These are phyloP conservation scores for Litchi chinensis DNA, from an alignment of 345 rosid genomes.

Conservation along the genomic window DNA sequence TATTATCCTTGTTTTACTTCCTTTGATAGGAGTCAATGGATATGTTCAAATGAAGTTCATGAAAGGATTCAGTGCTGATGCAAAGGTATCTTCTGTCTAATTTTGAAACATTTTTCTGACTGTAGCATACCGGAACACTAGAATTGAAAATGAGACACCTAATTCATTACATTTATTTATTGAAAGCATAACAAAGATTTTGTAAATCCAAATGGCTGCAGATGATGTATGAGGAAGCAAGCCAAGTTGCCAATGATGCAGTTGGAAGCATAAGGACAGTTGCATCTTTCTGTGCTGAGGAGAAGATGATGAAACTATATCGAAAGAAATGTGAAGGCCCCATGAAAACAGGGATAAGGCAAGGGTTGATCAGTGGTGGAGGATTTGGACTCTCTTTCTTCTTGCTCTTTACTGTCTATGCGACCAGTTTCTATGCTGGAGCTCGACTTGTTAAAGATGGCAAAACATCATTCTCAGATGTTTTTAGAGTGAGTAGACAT, in stretches of 20 bases:
- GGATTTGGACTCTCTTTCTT: conserved; percentile 75
- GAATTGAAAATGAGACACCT: neutral
- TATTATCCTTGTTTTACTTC: conserved; percentile 60
- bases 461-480: conserved; percentile 54
- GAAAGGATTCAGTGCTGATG: conserved; percentile 80
- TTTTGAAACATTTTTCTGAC: neutral
- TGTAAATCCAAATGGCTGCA: conserved; percentile 28
- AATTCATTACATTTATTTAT: neutral
- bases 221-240: conserved; percentile 89
- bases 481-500: conserved; percentile 52
- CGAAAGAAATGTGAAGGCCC: conserved; percentile 81
- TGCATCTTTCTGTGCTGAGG: conserved; percentile 89
- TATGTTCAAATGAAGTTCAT: conserved; percentile 61
- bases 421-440: conserved; percentile 73
- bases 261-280: conserved; percentile 90
- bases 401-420: conserved; percentile 56
- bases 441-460: conserved; percentile 64
- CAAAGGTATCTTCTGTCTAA: conserved; percentile 53
- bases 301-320: conserved; percentile 78
- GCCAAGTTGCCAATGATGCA: conserved; percentile 92
- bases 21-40: conserved; percentile 65
- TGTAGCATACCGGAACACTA: neutral
- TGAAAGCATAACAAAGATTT: neutral
- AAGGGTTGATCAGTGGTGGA: conserved; percentile 65
- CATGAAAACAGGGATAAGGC: conserved; percentile 63